Conservation (phyloP, 305 asterid species). For the Solanum hybrid region DNA sequence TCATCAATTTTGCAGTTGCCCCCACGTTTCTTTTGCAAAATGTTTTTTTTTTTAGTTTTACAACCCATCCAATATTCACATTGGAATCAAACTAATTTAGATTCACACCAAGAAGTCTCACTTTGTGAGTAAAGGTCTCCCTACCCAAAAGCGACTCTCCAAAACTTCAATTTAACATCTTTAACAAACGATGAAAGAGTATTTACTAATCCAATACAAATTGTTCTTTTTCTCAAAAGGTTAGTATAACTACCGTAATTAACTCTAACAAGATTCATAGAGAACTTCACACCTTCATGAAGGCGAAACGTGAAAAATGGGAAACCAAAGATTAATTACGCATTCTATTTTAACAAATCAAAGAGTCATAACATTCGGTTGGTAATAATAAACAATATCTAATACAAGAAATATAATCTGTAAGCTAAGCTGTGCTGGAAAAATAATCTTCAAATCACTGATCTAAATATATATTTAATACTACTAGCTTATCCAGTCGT, state of each 20-base stretch:
- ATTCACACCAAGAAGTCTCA: neutral
- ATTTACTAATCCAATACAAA: neutral
- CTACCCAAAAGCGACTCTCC: neutral
- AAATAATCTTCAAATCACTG: neutral
- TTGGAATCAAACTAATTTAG: neutral
- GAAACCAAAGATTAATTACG: neutral
- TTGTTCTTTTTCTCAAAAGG: neutral
- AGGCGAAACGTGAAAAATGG: neutral
- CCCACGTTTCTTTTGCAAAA: neutral
- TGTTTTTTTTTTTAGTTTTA: neutral
- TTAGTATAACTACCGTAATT: neutral
- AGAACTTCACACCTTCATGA: neutral
- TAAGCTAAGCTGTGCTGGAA: neutral
- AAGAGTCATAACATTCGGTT: neutral
- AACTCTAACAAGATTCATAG: neutral
- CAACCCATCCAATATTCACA: neutral
- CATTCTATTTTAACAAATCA: neutral
- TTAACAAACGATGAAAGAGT: neutral
- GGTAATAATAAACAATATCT: neutral
- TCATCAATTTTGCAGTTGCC: neutral
- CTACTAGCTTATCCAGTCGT: neutral
- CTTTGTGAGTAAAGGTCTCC: neutral
- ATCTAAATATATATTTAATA: neutral
- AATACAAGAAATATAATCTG: neutral
- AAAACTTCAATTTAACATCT: neutral